Percentiles rank a stretch among this genome's conserved stretches.
These are phyloP conservation scores for Huntiella moniliformis DNA, from an alignment of 2,329 filamentous ascomycete genomes.

Conservation along the genomic window DNA sequence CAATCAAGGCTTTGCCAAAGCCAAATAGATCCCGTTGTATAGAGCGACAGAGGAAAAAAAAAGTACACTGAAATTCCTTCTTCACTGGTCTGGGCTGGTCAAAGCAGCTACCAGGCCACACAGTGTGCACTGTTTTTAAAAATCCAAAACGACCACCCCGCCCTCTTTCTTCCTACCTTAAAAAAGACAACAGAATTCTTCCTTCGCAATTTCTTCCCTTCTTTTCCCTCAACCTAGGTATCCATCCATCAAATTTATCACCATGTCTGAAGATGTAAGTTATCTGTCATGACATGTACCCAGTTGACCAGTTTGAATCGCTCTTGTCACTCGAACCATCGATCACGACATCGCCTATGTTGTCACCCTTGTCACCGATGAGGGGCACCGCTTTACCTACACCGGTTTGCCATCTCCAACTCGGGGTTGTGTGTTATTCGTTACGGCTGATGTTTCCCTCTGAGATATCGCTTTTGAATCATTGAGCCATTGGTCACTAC, in stretches of 20 bases:
- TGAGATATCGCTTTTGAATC: too few species aligned
- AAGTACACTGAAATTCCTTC: constrained; percentile 1
- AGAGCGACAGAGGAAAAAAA: background rate
- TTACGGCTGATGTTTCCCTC: too few species aligned
- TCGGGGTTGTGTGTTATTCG: too few species aligned
- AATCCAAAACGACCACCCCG: constrained; percentile 10
- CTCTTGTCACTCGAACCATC: too few species aligned
- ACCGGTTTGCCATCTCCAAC: too few species aligned
- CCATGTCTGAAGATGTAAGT: constrained; percentile 42
- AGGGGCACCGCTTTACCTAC: too few species aligned
- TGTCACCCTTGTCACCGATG: too few species aligned
- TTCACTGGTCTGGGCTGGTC: constrained; percentile 3
- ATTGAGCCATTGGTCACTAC: too few species aligned
- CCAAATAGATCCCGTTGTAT: background rate
- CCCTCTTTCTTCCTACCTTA: constrained; percentile 15
- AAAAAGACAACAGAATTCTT: constrained; percentile 12
- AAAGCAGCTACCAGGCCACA: constrained; percentile 8
- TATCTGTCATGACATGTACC: background rate
- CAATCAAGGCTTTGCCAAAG: constrained; percentile 7
- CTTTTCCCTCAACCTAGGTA: constrained; percentile 16
- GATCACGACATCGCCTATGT: too few species aligned
- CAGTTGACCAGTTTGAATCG: too few species aligned
- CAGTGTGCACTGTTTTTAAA: constrained; percentile 12
- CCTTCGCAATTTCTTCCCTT: constrained; percentile 14
- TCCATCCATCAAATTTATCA: constrained; percentile 22